Conservation (phyloP, 2,329 filamentous ascomycete genomes). For the Curvularia eragrostidis region DNA sequence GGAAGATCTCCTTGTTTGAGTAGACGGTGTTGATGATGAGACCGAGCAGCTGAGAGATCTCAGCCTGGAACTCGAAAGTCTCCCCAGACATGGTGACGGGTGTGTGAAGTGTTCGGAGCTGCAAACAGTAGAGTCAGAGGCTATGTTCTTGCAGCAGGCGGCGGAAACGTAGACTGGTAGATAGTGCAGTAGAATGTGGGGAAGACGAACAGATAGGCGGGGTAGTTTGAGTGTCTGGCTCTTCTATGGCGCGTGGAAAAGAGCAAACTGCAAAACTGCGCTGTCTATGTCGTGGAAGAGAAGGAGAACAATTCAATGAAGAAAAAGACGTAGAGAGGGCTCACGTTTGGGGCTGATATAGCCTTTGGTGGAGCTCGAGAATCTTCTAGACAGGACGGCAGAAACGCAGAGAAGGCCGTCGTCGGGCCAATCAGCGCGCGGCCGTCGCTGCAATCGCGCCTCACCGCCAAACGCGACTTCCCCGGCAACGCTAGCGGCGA, state of each 20-base stretch:
- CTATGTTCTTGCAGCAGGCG: conserved; percentile 4
- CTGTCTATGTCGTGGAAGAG: conserved; percentile 25
- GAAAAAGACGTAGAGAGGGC: conserved; percentile 24
- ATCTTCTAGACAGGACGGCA: conserved; percentile 48
- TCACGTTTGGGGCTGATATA: conserved; percentile 44
- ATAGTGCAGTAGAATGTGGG: conserved; percentile 20
- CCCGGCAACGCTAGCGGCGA: conserved; percentile 27
- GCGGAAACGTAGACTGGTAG: conserved; percentile 13
- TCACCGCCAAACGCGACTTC: conserved; percentile 36
- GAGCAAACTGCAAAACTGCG: conserved; percentile 31
- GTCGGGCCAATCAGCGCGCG: conserved; percentile 34
- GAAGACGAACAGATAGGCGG: conserved; percentile 29
- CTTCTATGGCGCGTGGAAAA: conserved; percentile 28
- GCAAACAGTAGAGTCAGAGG: conserved; percentile 17
- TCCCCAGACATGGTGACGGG: conserved; percentile 75
- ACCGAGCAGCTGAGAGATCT: conserved; percentile 99
- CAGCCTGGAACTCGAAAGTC: conserved; percentile 99
- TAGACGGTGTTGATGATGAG: conserved; percentile 99
- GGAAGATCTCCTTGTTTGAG: conserved; percentile 99
- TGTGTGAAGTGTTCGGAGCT: conserved; percentile 28
- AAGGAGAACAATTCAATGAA: conserved; percentile 36
- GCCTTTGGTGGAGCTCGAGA: conserved; percentile 44
- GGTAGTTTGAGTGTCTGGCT: conserved; percentile 28
- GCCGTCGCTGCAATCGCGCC: conserved; percentile 14
- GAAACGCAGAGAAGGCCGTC: conserved; percentile 40